Evolutionary conservation across 2,329 filamentous ascomycete genomes (phyloP).

Genomic region (Trichothecium roseum): DNA sequence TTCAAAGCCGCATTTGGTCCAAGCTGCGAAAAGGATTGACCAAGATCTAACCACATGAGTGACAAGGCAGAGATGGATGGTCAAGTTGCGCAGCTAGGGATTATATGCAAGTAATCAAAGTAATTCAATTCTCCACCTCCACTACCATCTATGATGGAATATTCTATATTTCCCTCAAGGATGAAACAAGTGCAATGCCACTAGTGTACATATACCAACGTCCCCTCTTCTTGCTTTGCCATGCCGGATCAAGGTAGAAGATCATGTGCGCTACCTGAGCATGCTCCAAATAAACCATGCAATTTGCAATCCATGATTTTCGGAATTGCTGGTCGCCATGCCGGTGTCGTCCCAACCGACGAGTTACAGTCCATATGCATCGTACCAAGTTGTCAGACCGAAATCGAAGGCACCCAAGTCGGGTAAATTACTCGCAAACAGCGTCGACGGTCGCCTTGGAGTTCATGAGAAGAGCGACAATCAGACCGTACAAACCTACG

Average conservation of each 20-base stretch:
- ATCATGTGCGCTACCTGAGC: neutral
- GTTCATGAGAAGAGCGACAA: conserved; percentile 99
- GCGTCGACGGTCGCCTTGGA: conserved; percentile 67
- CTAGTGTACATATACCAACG: conserved; percentile 39
- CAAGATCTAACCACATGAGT: too few relatives aligned
- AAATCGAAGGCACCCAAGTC: too few relatives aligned
- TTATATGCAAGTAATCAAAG: conserved; percentile 11
- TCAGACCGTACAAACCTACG: conserved; percentile 97
- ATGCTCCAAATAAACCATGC: neutral
- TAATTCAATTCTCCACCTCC: conserved; percentile 31
- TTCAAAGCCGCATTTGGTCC: too few relatives aligned
- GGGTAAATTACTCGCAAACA: conserved; percentile 37
- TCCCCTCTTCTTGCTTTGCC: conserved; percentile 1
- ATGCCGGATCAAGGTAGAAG: neutral
- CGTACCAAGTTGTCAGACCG: too few relatives aligned
- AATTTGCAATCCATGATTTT: conserved; percentile 1
- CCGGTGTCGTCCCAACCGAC: neutral
- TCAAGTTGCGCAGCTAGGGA: too few relatives aligned
- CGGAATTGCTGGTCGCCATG: neutral
- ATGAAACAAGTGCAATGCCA: conserved; percentile 18
- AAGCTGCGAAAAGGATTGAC: too few relatives aligned
- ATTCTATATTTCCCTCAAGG: conserved; percentile 14
- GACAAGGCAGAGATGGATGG: too few relatives aligned
- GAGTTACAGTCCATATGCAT: conserved; percentile 3
- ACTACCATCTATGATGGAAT: conserved; percentile 38